Conservation (phyloP, 768 basidiomycete genomes). For the Boletellus ananas region DNA sequence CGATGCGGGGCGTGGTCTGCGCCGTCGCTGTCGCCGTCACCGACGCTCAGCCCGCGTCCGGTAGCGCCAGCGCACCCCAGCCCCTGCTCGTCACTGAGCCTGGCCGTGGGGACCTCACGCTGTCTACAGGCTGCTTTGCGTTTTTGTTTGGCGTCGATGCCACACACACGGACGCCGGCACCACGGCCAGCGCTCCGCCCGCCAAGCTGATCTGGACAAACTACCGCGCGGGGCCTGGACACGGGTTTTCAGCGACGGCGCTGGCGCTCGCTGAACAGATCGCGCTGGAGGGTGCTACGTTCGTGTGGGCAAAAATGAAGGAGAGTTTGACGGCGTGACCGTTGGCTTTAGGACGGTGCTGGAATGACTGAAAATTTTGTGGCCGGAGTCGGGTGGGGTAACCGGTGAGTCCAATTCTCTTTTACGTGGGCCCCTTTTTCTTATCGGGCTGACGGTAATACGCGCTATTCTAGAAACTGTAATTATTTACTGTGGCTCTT, state of each 20-base stretch:
- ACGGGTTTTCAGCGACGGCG: constrained; percentile 38
- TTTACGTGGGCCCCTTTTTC: no score
- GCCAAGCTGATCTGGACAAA: constrained; percentile 28
- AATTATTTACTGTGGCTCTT: no score
- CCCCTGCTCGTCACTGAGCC: constrained; percentile 37
- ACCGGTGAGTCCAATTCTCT: no score
- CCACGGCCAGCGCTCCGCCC: constrained; percentile 13
- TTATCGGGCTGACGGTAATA: no score
- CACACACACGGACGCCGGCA: neutral
- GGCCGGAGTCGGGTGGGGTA: no score
- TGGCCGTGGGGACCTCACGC: constrained; percentile 32
- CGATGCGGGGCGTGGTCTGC: constrained; percentile 72
- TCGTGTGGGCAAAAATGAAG: constrained; percentile 50
- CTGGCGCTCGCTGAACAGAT: constrained; percentile 45
- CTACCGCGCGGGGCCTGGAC: constrained; percentile 15
- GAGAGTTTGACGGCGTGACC: constrained; percentile 28
- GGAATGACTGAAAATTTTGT: no score
- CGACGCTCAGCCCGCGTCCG: constrained; percentile 38
- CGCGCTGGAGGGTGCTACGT: constrained; percentile 43
- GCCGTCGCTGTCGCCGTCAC: constrained; percentile 64
- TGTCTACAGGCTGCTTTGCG: constrained; percentile 62
- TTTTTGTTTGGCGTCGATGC: constrained; percentile 46
- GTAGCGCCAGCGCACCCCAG: neutral
- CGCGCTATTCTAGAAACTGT: no score
- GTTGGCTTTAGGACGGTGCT: no score